phyloP scores from a whole-genome alignment of 768 basidiomycete species.

The Hemileccinum rubropunctum region DNA sequence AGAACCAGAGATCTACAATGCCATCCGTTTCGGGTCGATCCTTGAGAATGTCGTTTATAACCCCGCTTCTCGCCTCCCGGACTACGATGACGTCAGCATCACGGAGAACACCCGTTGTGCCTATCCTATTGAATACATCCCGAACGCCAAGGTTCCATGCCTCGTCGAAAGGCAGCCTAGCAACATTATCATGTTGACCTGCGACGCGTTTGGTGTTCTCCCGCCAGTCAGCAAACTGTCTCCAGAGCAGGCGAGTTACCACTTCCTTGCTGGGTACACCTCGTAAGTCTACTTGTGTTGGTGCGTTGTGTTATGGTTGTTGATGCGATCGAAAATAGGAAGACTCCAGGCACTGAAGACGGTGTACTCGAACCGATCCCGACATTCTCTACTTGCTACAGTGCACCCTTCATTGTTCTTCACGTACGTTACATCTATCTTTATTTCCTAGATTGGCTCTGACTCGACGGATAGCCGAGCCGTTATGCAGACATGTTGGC shows the following conservation, averaged over 20 bases:
- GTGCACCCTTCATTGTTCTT: conserved; percentile 98
- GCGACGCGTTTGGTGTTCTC: conserved; percentile 97
- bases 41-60: conserved; percentile 99
- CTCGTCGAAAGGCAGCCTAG: conserved; percentile 81
- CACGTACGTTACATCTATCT: conserved; percentile 51
- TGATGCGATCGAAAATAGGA: conserved; percentile 43
- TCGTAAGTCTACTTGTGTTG: conserved; percentile 50
- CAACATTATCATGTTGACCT: conserved; percentile 96
- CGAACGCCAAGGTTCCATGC: conserved; percentile 94
- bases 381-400: conserved; percentile 99
- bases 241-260: conserved; percentile 94
- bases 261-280: conserved; percentile 96
- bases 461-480: conserved; percentile 53
- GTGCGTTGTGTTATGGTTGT: background rate
- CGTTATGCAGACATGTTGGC: conserved; percentile 98
- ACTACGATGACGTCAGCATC: conserved; percentile 95
- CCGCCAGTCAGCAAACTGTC: conserved; percentile 93
- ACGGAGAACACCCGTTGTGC: conserved; percentile 99
- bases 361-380: conserved; percentile 98
- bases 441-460: conserved; percentile 2
- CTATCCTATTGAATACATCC: conserved; percentile 97
- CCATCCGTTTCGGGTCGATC: conserved; percentile 93
- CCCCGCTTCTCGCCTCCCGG: conserved; percentile 74
- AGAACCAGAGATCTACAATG: conserved; percentile 96
- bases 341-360: conserved; percentile 99